phyloP scores from a whole-genome alignment of 768 basidiomycete genomes.

The Pholiota molesta region DNA sequence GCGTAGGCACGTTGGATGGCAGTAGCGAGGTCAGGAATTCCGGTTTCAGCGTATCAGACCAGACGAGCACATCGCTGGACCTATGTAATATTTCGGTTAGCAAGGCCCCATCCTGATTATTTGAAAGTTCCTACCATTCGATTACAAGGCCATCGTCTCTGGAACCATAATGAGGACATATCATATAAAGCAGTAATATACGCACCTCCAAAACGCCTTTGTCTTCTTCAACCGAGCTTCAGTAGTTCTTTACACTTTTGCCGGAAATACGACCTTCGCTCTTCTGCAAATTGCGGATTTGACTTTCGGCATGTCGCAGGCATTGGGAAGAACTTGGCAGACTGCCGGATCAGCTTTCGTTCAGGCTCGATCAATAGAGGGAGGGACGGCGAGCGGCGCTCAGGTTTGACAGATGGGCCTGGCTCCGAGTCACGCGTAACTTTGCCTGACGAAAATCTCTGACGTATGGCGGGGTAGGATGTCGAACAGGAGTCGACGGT shows the following conservation, averaged over 20 bases:
- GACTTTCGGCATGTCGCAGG: conserved; percentile 28
- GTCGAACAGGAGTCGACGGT: background rate
- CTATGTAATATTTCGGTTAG: conserved; percentile 9
- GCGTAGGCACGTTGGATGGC: conserved; percentile 16
- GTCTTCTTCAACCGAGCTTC: conserved; percentile 25
- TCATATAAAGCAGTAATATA: background rate
- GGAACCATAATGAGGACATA: background rate
- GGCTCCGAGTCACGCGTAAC: background rate
- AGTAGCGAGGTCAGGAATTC: conserved; percentile 19
- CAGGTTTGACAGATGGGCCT: conserved; percentile 1
- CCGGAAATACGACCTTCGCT: conserved; percentile 23
- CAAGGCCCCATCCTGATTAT: background rate
- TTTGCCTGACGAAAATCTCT: background rate
- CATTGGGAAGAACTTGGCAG: conserved; percentile 30
- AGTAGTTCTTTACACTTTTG: conserved; percentile 23
- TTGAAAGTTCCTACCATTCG: conserved; percentile 29
- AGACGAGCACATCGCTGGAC: conserved; percentile 33
- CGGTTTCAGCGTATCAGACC: conserved; percentile 33
- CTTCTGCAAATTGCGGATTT: conserved; percentile 19
- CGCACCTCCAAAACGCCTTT: conserved; percentile 26
- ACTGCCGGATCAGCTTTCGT: conserved; percentile 29
- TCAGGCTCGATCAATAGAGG: conserved; percentile 8
- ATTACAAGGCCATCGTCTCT: conserved; percentile 40
- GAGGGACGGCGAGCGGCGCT: conserved; percentile 4
- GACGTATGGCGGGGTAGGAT: background rate